Base-by-base conservation (phyloP, 2,329 filamentous ascomycete species). In the Trichoderma oligosporum region DNA sequence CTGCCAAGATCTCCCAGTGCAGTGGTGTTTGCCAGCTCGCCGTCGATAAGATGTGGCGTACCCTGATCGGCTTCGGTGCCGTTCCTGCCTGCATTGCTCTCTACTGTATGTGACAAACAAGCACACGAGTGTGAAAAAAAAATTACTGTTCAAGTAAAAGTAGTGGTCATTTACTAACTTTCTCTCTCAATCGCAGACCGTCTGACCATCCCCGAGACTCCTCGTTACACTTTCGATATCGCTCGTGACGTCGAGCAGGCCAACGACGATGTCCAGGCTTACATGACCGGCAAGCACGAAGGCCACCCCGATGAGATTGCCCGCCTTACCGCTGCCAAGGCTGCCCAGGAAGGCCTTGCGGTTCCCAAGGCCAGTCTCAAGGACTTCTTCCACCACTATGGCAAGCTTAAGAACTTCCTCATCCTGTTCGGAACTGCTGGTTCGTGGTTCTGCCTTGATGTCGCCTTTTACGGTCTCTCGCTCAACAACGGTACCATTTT, bases 41-140 rank as follows among this genome's bases (percentile, higher is more conserved):
- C 9, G 87, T 92, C 5, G 89, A 94, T 76, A 91, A 91, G 79
- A 92, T 92, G 87, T 94, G 89, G 89, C 82, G 89, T 63, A 79
- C 85, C 12, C 79, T 94, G 47, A 89, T 94, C 67, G 89, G 89
- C 11, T 88, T 92, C 66, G 89, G 89, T 63, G 88, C 87, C 42
- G 82, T 94, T 7, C 89, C 89, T 2, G 89, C 87, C 41, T 89
- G 85, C 69, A 84, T 92, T 61, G 89, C 90, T 18, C 82, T 95
- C 16, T 94, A 94, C 77, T 94, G 70, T 72, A 64, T 65, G 72
- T 63, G 14, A 45, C 20, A 11, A 25, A 29, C 16, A 46, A 7
- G 42, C 11, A 24, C 20, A 16, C 18, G 20, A 25, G 7, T 7
- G 9, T 24, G 18, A 22, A 7, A 38, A 12, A 3, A 7, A n/a